Evolutionary conservation across 1,284 basidiomycete species (phyloP).

Genomic region (Peniophora sp.): DNA sequence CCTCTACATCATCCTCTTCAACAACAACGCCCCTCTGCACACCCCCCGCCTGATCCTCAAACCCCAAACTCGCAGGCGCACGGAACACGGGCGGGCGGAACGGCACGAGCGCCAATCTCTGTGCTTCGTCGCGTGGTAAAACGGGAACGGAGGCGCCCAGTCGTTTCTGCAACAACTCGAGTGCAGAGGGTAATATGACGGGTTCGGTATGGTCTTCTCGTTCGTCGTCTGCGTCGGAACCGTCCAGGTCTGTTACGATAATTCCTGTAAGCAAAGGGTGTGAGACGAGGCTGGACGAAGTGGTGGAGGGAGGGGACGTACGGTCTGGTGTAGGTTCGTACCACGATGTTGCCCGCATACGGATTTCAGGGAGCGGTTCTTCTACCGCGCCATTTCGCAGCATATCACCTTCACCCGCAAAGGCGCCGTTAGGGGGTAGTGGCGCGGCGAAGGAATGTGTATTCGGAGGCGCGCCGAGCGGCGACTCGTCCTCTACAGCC

Average conservation of each 20-base stretch:
- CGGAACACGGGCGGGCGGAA: constrained; percentile 10
- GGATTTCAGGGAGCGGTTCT: constrained; percentile 43
- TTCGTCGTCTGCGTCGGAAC: constrained; percentile 31
- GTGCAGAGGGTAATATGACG: constrained; percentile 10
- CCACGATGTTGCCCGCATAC: constrained; percentile 56
- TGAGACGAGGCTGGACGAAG: constrained; percentile 3
- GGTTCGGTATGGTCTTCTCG: constrained; percentile 13
- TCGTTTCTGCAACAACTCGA: constrained; percentile 22
- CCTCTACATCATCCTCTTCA: constrained; percentile 5
- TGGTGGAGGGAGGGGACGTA: constrained; percentile 26
- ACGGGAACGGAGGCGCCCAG: background rate
- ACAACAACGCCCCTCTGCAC: constrained; percentile 8
- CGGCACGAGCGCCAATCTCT: constrained; percentile 11
- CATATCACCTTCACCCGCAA: background rate
- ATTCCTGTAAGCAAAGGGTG: constrained; percentile 32
- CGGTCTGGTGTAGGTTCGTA: constrained; percentile 65
- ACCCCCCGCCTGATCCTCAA: constrained; percentile 9
- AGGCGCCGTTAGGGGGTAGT: constrained; percentile 22
- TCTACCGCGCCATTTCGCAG: constrained; percentile 25
- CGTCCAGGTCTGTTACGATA: constrained; percentile 55
- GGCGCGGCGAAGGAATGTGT: constrained; percentile 1
- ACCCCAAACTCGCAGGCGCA: background rate
- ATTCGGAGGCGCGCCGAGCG: background rate
- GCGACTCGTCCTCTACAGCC: constrained; percentile 5
- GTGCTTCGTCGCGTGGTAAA: constrained; percentile 17